phyloP scores from a whole-genome alignment of 331 rosid species.

The Rosa hybrid region DNA sequence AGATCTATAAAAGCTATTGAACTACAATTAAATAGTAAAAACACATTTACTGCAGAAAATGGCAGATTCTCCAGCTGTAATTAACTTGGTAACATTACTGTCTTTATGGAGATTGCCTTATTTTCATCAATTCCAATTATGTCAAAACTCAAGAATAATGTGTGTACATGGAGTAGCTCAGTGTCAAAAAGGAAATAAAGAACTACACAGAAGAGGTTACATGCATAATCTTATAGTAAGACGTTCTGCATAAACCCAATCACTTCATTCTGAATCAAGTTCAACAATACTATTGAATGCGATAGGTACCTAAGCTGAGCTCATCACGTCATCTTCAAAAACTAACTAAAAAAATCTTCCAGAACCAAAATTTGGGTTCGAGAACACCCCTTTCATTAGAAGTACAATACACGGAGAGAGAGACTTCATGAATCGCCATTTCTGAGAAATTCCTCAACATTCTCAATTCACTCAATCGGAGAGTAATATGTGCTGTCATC shows the following conservation, averaged over 20 bases:
- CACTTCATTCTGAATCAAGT: slow-evolving; percentile 18
- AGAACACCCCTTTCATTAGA: slow-evolving; percentile 17
- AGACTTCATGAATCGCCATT: slow-evolving; percentile 34
- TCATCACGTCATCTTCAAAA: slow-evolving; percentile 10
- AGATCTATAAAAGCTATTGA: neutral
- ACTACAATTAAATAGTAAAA: neutral
- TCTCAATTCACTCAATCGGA: slow-evolving; percentile 53
- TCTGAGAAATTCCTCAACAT: slow-evolving; percentile 35
- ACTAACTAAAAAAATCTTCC: neutral
- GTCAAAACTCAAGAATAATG: neutral
- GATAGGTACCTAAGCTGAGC: slow-evolving; percentile 23
- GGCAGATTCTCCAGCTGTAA: neutral
- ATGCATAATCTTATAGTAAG: slow-evolving; percentile 17
- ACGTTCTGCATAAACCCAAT: slow-evolving; percentile 18
- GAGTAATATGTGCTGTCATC: slow-evolving; percentile 71
- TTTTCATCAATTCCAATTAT: neutral
- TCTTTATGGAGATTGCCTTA: neutral
- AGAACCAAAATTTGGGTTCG: slow-evolving; percentile 21
- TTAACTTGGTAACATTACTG: neutral
- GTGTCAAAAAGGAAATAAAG: slow-evolving; percentile 1
- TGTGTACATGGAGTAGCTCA: neutral
- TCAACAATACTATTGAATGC: slow-evolving; percentile 4
- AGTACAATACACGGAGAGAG: slow-evolving; percentile 11
- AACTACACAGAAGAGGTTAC: neutral
- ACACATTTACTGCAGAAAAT: neutral